Conservation (phyloP, 208 protist species). For the Leishmania tarentolae region DNA sequence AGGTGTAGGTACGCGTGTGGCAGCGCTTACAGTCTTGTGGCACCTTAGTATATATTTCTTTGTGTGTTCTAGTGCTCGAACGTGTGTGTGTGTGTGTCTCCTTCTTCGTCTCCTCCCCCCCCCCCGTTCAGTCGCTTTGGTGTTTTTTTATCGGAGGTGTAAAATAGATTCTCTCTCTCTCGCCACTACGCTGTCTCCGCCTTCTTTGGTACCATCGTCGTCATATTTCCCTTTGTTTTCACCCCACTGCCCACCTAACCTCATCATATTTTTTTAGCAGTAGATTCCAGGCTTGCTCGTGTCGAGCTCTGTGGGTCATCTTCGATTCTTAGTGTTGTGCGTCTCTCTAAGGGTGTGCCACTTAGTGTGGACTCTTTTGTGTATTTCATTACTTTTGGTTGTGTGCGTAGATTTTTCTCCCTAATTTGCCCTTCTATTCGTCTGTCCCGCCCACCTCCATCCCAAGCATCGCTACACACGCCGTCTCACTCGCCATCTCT, state of each 20-base stretch:
- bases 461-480: too few species aligned
- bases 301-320: background rate
- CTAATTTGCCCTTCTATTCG: background rate
- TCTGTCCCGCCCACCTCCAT: background rate
- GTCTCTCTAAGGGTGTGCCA: background rate
- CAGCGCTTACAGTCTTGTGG: background rate
- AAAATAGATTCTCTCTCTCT: background rate
- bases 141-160: background rate
- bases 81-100: background rate
- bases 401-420: background rate
- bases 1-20: background rate
- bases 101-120: background rate
- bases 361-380: background rate
- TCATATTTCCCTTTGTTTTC: background rate
- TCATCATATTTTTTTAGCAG: background rate
- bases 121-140: background rate
- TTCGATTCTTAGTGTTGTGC: background rate
- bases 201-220: background rate
- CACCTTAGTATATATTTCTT: background rate
- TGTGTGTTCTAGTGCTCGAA: background rate
- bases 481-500: background rate
- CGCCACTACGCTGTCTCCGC: background rate
- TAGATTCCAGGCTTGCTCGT: background rate
- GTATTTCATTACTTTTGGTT: background rate
- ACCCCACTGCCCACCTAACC: background rate